These are phyloP conservation scores for Cryptococcus sp. DNA, from an alignment of 1,284 basidiomycete genomes.

Conservation along the genomic window DNA sequence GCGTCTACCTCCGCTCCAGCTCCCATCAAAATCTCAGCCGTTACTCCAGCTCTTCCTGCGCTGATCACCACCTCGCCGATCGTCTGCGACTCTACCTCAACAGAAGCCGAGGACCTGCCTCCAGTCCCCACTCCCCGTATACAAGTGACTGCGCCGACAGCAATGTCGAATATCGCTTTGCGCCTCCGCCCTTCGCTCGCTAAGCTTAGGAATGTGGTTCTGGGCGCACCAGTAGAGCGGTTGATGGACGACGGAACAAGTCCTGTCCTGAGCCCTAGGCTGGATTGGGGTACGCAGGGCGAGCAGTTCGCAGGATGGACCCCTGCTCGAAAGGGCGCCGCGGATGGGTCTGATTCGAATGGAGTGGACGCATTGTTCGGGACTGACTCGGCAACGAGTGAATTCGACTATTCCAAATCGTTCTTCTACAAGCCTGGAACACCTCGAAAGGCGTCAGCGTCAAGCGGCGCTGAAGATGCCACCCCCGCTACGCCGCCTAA, in stretches of 20 bases:
- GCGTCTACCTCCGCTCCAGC: constrained; percentile 14
- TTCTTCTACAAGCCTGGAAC: constrained; percentile 54
- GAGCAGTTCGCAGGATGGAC: constrained; percentile 46
- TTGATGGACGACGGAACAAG: constrained; percentile 9
- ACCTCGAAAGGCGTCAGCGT: constrained; percentile 29
- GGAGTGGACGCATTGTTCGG: constrained; percentile 14
- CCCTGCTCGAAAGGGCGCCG: constrained; percentile 7
- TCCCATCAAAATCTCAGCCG: constrained; percentile 30
- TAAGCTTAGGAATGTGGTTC: constrained; percentile 34
- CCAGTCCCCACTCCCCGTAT: constrained; percentile 30
- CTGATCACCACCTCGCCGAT: constrained; percentile 40
- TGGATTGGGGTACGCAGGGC: constrained; percentile 43
- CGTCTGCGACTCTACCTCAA: constrained; percentile 47
- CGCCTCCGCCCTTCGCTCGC: constrained; percentile 39
- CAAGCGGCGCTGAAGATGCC: constrained; percentile 3
- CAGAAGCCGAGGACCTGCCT: constrained; percentile 48
- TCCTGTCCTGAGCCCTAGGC: constrained; percentile 34
- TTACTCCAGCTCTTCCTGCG: constrained; percentile 37
- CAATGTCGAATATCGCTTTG: constrained; percentile 26
- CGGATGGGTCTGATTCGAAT: constrained; percentile 3
- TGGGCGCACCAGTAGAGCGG: constrained; percentile 2
- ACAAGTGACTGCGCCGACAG: constrained; percentile 3
- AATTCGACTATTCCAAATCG: constrained; percentile 50
- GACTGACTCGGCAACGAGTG: neutral
- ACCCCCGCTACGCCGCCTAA: constrained; percentile 1